Evolutionary conservation across 2,329 filamentous ascomycete species (phyloP), one percentile per base, ranked within the genome.

Genomic region (Colletotrichum sp.): DNA sequence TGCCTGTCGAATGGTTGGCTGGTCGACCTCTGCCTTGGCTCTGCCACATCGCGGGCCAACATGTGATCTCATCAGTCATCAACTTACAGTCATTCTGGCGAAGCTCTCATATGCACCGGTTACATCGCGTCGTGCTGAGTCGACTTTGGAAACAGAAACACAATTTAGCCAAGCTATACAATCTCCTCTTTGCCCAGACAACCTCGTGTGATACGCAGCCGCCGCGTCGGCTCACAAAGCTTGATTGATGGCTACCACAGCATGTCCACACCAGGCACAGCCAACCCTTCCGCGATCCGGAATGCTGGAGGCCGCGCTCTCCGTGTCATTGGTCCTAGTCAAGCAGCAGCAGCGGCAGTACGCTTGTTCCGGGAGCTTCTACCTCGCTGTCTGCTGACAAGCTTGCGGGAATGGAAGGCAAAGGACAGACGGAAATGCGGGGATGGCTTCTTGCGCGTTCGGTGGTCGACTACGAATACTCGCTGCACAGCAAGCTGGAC

Each of bases 221-320:
- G 68, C 68, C 72, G 68, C 62, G 30, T 75, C 52, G 72, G 72
- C 69, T 75, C 52, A 67, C 36, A 55, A 67, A 75, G 62, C 68
- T 75, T 75, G 68, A 67, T 30, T 59, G 18, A 36, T 52, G 39
- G 28, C 34, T n/a, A 13, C 18, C 5, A 28, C 69, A 66, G 59
- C 66, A 59, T 24, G 59, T 21, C 26, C 26, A 9, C 49, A 67
- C 15, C 15, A 59, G 5, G n/a, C 15, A n/a, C 26, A 21, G 10
- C 30, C 32, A 34, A 2, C 32, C 12, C 18, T 16, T 55, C 34
- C 55, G 44, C 21, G 60, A 21, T 36, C 28, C 34, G 28, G 44
- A 52, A 10, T 49, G 21, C 34, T 49, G 32, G 69, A 16, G 30
- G 49, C 65, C 65, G 65, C 72, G 52, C 55, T 16, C 16, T 52